Conservation (phyloP, 2,329 filamentous ascomycete species). For the Orbilia javanica region DNA sequence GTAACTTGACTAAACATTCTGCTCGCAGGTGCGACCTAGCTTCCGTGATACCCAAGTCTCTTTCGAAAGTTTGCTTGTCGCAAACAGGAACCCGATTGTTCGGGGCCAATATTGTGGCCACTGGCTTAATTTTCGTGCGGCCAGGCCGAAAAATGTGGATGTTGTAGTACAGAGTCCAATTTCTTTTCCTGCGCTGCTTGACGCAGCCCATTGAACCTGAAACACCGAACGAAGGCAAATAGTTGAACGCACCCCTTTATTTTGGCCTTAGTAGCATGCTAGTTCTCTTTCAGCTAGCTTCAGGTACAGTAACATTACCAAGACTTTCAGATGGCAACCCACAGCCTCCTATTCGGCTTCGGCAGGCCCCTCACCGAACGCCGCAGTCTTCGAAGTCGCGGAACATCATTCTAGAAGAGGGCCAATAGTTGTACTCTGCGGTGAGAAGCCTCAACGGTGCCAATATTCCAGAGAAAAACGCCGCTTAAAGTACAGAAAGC, state of each 20-base stretch:
- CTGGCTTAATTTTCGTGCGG: slow-evolving; percentile 18
- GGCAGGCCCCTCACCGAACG: slow-evolving; percentile 50
- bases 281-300: slow-evolving; percentile 53
- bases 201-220: slow-evolving; percentile 57
- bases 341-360: slow-evolving; percentile 53
- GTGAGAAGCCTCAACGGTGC: not conserved
- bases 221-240: slow-evolving; percentile 59
- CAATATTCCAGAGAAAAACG: not conserved
- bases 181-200: slow-evolving; percentile 56
- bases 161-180: slow-evolving; percentile 41
- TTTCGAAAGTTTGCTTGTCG: slow-evolving; percentile 43
- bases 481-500: no score
- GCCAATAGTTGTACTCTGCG: not conserved
- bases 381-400: slow-evolving; percentile 37
- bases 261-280: slow-evolving; percentile 36
- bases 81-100: slow-evolving; percentile 42
- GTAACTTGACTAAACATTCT: slow-evolving; percentile 3
- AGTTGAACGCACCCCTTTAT: slow-evolving; percentile 58
- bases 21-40: slow-evolving; percentile 30
- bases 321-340: slow-evolving; percentile 42
- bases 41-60: slow-evolving; percentile 9
- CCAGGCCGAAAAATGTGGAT: slow-evolving; percentile 55
- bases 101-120: slow-evolving; percentile 9
- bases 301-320: slow-evolving; percentile 53
- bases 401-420: slow-evolving; percentile 53